A percentile compares a stretch with the other conserved stretches of the same genome.
phyloP scores from a whole-genome alignment of 148 eudicot genomes.

The Heliosperma pusillum region DNA sequence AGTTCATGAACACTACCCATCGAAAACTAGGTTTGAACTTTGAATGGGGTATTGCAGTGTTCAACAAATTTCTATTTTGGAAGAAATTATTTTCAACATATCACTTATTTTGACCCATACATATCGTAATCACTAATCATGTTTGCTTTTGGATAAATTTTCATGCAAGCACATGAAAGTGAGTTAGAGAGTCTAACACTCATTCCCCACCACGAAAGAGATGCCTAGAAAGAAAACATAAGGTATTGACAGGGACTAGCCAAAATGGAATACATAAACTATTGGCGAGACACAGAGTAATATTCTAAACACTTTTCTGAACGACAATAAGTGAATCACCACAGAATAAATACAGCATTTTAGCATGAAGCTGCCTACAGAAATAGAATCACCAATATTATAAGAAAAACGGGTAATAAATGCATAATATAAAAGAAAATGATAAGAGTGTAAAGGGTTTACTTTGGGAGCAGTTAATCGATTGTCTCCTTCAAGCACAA shows the following conservation, averaged over 20 bases:
- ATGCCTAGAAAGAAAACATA: not conserved
- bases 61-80: not conserved
- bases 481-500: constrained; percentile 93
- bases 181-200: not conserved
- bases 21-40: not conserved
- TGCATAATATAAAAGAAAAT: not conserved
- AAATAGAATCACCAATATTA: not conserved
- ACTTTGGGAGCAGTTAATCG: constrained; percentile 77
- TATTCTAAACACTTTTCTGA: not conserved
- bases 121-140: not conserved
- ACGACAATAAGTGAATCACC: not conserved
- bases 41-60: not conserved
- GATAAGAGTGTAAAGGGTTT: constrained; percentile 19
- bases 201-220: not conserved
- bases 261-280: not conserved
- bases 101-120: not conserved
- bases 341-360: not conserved
- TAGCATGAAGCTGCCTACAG: not conserved
- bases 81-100: not conserved
- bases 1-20: not conserved
- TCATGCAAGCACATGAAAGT: not conserved
- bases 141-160: not conserved
- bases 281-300: not conserved
- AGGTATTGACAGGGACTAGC: not conserved
- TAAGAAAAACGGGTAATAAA: not conserved